phyloP scores from a whole-genome alignment of 2,329 filamentous ascomycete species.

The Colletotrichum theobromicola region DNA sequence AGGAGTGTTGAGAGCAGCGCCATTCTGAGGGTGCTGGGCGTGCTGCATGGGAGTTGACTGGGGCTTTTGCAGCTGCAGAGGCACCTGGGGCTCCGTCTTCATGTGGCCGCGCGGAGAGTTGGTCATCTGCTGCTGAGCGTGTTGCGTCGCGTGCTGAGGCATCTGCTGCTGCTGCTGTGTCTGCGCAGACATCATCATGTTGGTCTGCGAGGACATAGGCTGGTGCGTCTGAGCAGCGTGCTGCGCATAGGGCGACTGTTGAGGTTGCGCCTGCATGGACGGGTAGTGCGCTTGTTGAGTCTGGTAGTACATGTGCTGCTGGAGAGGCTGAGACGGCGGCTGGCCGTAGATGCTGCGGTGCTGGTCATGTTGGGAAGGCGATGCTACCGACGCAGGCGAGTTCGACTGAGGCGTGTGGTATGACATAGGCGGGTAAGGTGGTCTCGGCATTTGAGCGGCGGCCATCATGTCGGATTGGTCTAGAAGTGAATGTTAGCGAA shows the following conservation, averaged over 20 bases:
- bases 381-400: constrained; percentile 91
- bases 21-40: constrained; percentile 45
- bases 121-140: constrained; percentile 60
- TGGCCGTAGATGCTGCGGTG: constrained; percentile 87
- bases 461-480: constrained; percentile 73
- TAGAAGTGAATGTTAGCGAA: constrained; percentile 27
- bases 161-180: constrained; percentile 37
- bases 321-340: constrained; percentile 77
- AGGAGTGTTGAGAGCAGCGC: constrained; percentile 48
- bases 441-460: constrained; percentile 71
- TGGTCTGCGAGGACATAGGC: constrained; percentile 67
- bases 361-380: constrained; percentile 86
- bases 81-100: constrained; percentile 68
- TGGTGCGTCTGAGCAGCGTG: constrained; percentile 59
- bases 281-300: constrained; percentile 66
- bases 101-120: constrained; percentile 62
- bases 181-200: constrained; percentile 70
- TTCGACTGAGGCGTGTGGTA: constrained; percentile 97
- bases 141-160: constrained; percentile 55
- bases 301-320: constrained; percentile 79
- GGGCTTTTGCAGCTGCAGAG: constrained; percentile 65
- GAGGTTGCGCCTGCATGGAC: constrained; percentile 68
- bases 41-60: constrained; percentile 46
- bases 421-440: constrained; percentile 83
- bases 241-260: constrained; percentile 65